phyloP scores from a whole-genome alignment of 2,329 filamentous ascomycete genomes.

The Knoxdaviesia proteae region DNA sequence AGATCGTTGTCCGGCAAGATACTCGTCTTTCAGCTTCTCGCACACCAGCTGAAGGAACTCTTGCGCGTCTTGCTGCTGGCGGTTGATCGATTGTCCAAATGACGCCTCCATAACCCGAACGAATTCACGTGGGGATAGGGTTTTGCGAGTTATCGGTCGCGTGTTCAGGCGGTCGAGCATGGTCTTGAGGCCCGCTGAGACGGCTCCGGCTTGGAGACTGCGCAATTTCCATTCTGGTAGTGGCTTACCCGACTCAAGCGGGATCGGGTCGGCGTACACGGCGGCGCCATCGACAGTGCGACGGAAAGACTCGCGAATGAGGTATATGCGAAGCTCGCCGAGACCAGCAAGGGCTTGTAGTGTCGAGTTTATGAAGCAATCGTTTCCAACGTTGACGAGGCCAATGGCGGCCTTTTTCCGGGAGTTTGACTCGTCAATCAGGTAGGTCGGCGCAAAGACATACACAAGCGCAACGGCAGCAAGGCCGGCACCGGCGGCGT shows the following conservation, averaged over 20 bases:
- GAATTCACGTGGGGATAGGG: conserved; percentile 72
- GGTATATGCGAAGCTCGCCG: conserved; percentile 70
- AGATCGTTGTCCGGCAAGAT: conserved; percentile 64
- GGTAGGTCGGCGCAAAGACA: conserved; percentile 93
- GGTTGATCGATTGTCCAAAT: conserved; percentile 75
- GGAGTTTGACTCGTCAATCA: conserved; percentile 53
- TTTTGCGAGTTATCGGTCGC: conserved; percentile 81
- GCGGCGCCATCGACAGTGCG: conserved; percentile 58
- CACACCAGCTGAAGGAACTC: conserved; percentile 90
- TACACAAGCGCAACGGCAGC: conserved; percentile 91
- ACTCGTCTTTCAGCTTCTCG: conserved; percentile 83
- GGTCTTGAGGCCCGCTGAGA: conserved; percentile 75
- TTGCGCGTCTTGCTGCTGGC: conserved; percentile 92
- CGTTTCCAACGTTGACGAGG: conserved; percentile 77
- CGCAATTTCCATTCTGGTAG: conserved; percentile 39
- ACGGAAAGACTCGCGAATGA: conserved; percentile 79
- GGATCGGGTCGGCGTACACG: conserved; percentile 48
- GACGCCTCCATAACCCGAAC: conserved; percentile 66
- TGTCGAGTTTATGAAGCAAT: conserved; percentile 92
- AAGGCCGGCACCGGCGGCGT: conserved; percentile 86
- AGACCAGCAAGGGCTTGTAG: conserved; percentile 83
- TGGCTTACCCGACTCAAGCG: conserved; percentile 15
- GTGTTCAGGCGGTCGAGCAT: conserved; percentile 87
- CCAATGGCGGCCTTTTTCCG: conserved; percentile 81
- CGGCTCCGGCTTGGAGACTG: conserved; percentile 57